Base-by-base conservation (phyloP, 2,329 filamentous ascomycete genomes). In the Fusarium equiseti region DNA sequence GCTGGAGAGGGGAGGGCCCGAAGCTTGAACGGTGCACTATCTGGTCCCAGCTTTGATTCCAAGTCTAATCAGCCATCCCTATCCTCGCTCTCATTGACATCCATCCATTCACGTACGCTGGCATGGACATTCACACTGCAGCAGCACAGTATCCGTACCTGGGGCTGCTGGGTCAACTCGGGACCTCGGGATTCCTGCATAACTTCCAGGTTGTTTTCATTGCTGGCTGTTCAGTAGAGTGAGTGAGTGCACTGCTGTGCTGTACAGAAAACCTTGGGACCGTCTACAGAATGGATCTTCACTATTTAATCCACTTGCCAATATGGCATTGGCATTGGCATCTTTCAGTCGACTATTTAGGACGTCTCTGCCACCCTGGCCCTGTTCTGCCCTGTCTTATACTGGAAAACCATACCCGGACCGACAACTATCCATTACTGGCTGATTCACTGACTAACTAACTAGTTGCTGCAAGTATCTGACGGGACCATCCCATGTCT, bases 341-440 rank as follows among this genome's bases (percentile, higher is more conserved):
- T 45, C 29, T 45, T 32, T 15, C 52, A 57, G 27, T 40, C 13
- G 35, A 40, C 49, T 63, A 45, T 29, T 62, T 46, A 45, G 46
- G 43, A 44, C 46, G 26, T 56, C 46, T 32, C 16, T 13, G 62
- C 40, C 32, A 42, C 13, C 32, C 26, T 59, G 52, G 59, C 49
- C 35, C 35, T 20, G 31, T 18, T 22, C 20, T 51, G 50, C 32
- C 35, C 32, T 53, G 50, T 49, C 42, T 32, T 43, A 32, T n/a
- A 51, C 61, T 64, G 66, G 64, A 67, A 67, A 67, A 63, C 24
- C 24, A 55, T 68, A 67, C 26, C 56, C 64, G 64, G 35, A 29
- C 56, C 50, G 50, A 43, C 24, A 42, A 53, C 27, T 22, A 13
- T 16, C 38, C 26, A 22, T 53, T 24, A 43, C 31, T 38, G 50